Evolutionary conservation across 179 eudicot species (phyloP).

Genomic region (Gypsophila paniculata): DNA sequence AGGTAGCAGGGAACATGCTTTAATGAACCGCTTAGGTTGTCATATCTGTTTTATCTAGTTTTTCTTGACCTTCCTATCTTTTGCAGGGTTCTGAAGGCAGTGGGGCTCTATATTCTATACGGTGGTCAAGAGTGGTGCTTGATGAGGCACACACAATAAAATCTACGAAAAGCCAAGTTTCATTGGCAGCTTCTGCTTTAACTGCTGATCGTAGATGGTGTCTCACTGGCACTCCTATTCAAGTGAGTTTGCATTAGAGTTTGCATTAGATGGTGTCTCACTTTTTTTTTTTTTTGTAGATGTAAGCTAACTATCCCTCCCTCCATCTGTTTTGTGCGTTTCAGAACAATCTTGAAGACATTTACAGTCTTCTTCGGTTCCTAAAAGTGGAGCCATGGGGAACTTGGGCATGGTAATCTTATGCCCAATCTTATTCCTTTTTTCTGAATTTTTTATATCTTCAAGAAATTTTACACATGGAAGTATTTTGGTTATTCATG

Average conservation of each 20-base stretch:
- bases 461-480: not conserved
- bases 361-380: constrained; percentile 90
- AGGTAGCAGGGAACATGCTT: constrained; percentile 37
- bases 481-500: not conserved
- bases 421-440: not conserved
- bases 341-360: constrained; percentile 93
- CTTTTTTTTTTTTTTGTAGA: too few species aligned
- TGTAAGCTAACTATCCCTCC: constrained; percentile 9
- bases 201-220: constrained; percentile 92
- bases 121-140: constrained; percentile 93
- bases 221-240: constrained; percentile 98
- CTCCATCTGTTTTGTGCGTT: constrained; percentile 11
- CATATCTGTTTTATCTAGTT: not conserved
- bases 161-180: constrained; percentile 85
- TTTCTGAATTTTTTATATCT: not conserved
- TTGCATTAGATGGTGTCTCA: too few species aligned
- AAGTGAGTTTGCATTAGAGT: constrained; percentile 41
- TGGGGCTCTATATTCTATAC: constrained; percentile 70
- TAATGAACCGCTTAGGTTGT: not conserved
- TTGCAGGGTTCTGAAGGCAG: constrained; percentile 65
- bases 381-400: constrained; percentile 98
- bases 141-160: constrained; percentile 97
- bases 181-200: constrained; percentile 80
- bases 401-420: constrained; percentile 92
- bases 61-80: constrained; percentile 16